phyloP scores from a whole-genome alignment of 192 early-diverging fungal species.

The Mortierella alpina region DNA sequence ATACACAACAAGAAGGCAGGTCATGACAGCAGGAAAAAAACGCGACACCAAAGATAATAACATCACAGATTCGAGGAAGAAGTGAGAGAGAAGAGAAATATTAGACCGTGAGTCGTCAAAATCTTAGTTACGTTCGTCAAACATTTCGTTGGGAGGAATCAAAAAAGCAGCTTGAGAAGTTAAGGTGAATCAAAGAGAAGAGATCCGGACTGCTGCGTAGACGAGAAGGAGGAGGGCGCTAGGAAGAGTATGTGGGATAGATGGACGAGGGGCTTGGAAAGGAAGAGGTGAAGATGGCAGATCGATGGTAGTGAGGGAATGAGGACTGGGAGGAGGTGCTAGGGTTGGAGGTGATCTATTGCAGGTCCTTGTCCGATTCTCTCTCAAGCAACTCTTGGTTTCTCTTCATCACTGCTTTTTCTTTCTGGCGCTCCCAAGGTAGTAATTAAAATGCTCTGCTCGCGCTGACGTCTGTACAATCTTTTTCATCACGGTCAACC shows the following conservation, averaged over 20 bases:
- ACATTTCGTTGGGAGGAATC: conserved; percentile 53
- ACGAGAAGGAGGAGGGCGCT: background rate
- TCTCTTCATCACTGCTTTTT: conserved; percentile 50
- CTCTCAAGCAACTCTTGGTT: conserved; percentile 4
- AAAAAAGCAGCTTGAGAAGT: conserved; percentile 54
- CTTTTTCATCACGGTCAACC: conserved; percentile 55
- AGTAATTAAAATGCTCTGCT: conserved; percentile 43
- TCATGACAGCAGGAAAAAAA: background rate
- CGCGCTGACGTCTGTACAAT: conserved; percentile 52
- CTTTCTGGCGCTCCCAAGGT: conserved; percentile 50
- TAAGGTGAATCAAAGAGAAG: background rate
- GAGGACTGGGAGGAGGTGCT: background rate
- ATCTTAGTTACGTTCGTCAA: conserved; percentile 54
- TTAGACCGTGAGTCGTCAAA: conserved; percentile 56
- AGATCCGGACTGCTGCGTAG: conserved; percentile 11
- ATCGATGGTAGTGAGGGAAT: background rate
- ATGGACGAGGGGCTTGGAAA: conserved; percentile 4
- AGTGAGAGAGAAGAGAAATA: conserved; percentile 8
- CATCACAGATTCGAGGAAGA: background rate
- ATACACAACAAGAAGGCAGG: background rate
- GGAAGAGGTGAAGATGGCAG: background rate
- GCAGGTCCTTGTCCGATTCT: conserved; percentile 6
- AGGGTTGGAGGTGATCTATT: background rate
- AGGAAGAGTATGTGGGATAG: background rate
- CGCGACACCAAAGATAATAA: background rate